Base-by-base conservation (phyloP, 805 yeast genomes). In the Lachancea sp. region DNA sequence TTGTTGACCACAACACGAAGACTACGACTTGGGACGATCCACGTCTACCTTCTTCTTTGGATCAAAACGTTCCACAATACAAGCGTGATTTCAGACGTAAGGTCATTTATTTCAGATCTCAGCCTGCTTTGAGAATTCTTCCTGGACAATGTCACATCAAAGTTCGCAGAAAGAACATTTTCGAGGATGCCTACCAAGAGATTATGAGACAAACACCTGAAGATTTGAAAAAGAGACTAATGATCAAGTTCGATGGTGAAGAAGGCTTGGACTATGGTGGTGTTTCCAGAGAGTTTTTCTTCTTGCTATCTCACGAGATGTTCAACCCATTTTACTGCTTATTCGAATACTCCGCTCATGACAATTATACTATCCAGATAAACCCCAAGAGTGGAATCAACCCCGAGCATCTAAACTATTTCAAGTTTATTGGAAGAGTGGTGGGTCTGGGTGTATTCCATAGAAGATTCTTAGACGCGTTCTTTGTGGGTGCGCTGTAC, bases 11-110 rank as follows among this genome's bases (percentile, higher is more conserved):
- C 72, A 93, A 93, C 69, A 93, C 99, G 27, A 93, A 93, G 71
- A 93, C 99, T 0, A 93, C 99, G 0, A 93, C 99, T 1, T 93
- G 99, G 99, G 99, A 93, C 68, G 99, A 93, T 65, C 99, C 99
- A 52, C 82, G 99, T 63, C 75, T 93, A 63, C 99, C 99, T 42
- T 88, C 97, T 5, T 86, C 96, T 8, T 73, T 93, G 57, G 99
- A 93, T 67, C 98, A 93, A 70, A 91, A 91, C 57, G 99, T 93
- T 57, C 99, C 99, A 18, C 98, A 93, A 70, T 93, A 93, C 68
- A 93, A 93, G 77, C 91, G 99, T 73, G 99, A 93, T 68, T 93
- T 93, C 71, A 79, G 99, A 70, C 82, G 99, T 70, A 93, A 93
- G 71, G 87, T 93, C 48, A 91, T 93, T 52, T 93, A 93, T 68